Evolutionary conservation across 306 rosid species (phyloP).

Genomic region (Biancaea sappan): DNA sequence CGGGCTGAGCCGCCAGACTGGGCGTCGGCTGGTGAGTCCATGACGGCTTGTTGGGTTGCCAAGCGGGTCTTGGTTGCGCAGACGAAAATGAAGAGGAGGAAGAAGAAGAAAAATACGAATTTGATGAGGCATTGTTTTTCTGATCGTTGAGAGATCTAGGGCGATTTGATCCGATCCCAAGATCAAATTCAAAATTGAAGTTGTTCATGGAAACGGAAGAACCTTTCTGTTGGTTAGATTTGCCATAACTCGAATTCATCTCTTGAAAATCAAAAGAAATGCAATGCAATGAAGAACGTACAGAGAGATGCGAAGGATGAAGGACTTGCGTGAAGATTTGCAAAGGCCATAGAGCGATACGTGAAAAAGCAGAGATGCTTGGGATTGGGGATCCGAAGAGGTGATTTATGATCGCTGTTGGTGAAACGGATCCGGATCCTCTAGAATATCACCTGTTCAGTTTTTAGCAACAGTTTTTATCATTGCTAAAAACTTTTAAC

Average conservation of each 20-base stretch:
- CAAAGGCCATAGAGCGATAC: too few relatives aligned
- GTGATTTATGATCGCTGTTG: too few relatives aligned
- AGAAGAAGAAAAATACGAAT: conserved; percentile 34
- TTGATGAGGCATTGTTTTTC: conserved; percentile 60
- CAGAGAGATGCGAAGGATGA: background rate
- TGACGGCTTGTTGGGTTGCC: conserved; percentile 71
- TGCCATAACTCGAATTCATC: conserved; percentile 46
- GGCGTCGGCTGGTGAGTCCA: conserved; percentile 90
- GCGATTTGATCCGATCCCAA: conserved; percentile 77
- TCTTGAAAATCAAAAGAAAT: conserved; percentile 5
- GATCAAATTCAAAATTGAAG: conserved; percentile 87
- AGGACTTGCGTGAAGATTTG: background rate
- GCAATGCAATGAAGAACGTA: too few relatives aligned
- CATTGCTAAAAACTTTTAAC: too few relatives aligned
- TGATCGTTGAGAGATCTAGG: conserved; percentile 84
- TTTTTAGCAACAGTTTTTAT: too few relatives aligned
- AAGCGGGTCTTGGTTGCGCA: conserved; percentile 52
- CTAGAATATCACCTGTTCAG: too few relatives aligned
- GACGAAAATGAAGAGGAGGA: conserved; percentile 37
- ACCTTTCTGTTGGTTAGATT: conserved; percentile 37
- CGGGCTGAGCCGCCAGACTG: conserved; percentile 35
- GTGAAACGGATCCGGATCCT: too few relatives aligned
- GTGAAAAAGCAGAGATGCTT: too few relatives aligned
- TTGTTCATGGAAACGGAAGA: conserved; percentile 58
- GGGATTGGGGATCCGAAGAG: too few relatives aligned